Conservation (phyloP, 108 stramenopile species). For the Licmophora abbreviata region DNA sequence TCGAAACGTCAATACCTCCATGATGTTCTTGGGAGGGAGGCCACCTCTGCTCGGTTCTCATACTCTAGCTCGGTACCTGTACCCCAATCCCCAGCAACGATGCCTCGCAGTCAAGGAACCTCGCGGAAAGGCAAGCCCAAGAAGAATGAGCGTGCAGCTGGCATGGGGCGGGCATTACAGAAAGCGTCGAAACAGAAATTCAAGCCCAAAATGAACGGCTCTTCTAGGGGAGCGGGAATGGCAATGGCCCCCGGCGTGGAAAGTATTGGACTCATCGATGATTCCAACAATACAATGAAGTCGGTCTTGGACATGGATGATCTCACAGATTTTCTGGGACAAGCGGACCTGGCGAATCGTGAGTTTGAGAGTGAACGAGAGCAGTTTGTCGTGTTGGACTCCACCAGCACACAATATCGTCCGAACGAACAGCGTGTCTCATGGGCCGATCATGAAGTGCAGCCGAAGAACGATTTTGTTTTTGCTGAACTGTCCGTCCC, state of each 20-base stretch:
- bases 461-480: constrained; percentile 43
- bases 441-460: constrained; percentile 7
- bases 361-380: constrained; percentile 85
- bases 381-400: constrained; percentile 55
- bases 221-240: constrained; percentile 68
- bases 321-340: constrained; percentile 89
- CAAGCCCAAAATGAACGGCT: constrained; percentile 56
- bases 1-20: no score
- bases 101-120: constrained; percentile 88
- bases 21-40: no score
- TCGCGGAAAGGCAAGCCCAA: constrained; percentile 88
- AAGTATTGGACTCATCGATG: constrained; percentile 47
- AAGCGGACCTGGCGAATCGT: constrained; percentile 88
- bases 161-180: constrained; percentile 75
- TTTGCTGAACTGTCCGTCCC: constrained; percentile 91
- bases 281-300: constrained; percentile 29
- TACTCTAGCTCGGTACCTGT: no score
- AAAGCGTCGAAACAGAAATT: constrained; percentile 51
- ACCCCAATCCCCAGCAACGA: no score
- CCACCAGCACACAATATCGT: constrained; percentile 32
- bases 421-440: constrained; percentile 9
- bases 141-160: constrained; percentile 73
- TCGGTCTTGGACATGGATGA: constrained; percentile 87
- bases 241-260: constrained; percentile 55
- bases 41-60: no score